phyloP scores from a whole-genome alignment of 2,329 filamentous ascomycete species.

The Onygenales sp. region DNA sequence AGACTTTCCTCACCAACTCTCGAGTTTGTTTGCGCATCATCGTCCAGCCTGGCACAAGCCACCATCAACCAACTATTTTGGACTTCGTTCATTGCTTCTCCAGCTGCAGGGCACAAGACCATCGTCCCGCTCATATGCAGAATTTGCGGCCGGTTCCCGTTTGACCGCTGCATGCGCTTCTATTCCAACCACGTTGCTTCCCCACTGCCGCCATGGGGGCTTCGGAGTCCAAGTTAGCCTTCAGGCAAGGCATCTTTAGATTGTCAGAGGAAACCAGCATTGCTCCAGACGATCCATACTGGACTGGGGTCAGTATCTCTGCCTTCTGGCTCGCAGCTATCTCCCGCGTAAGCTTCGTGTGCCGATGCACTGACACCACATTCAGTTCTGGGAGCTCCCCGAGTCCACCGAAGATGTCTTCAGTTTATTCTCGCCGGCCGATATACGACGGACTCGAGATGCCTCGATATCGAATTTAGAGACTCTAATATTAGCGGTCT shows the following conservation, averaged over 20 bases:
- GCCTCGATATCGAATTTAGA: slow-evolving; percentile 78
- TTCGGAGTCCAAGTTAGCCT: slow-evolving; percentile 96
- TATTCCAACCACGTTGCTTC: neutral
- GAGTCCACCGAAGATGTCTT: slow-evolving; percentile 95
- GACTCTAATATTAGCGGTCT: slow-evolving; percentile 73
- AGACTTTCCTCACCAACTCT: too few relatives aligned
- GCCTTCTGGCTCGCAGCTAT: neutral
- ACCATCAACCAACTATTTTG: too few relatives aligned
- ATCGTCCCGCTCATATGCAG: neutral
- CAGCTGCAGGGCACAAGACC: neutral
- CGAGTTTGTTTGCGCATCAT: too few relatives aligned
- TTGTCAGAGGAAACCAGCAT: slow-evolving; percentile 88
- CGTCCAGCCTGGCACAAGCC: too few relatives aligned
- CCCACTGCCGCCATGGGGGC: slow-evolving; percentile 63
- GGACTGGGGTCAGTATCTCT: slow-evolving; percentile 63
- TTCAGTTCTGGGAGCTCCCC: slow-evolving; percentile 91
- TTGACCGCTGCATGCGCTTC: neutral
- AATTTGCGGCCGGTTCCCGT: neutral
- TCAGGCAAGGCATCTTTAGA: slow-evolving; percentile 96
- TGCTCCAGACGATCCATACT: slow-evolving; percentile 79
- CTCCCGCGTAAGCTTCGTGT: neutral
- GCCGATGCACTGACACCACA: neutral
- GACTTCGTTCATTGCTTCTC: too few relatives aligned
- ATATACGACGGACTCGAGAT: slow-evolving; percentile 82
- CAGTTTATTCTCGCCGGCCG: slow-evolving; percentile 80